Evolutionary conservation across 805 yeast species (phyloP).

Genomic region (Candida easanensis): DNA sequence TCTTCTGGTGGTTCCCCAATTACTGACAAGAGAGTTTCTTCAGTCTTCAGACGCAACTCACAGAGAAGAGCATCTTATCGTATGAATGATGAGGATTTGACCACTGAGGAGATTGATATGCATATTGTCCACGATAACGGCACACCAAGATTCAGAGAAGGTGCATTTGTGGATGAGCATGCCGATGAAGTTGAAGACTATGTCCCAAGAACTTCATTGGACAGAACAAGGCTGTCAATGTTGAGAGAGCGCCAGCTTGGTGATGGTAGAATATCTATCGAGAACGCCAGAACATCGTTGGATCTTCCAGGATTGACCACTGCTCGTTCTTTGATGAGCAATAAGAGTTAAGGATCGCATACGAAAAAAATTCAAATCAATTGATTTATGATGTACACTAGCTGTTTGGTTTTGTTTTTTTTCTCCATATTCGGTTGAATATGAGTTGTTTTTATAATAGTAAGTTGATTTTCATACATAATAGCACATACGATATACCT

Average conservation of each 20-base stretch:
- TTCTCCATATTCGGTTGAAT: too few species aligned
- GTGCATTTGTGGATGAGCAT: slow-evolving; percentile 2
- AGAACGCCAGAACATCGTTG: slow-evolving; percentile 38
- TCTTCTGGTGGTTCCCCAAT: slow-evolving; percentile 13
- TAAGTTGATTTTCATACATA: too few species aligned
- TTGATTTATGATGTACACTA: background rate
- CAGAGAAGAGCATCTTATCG: slow-evolving; percentile 29
- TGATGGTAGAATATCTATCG: slow-evolving; percentile 37
- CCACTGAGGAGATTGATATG: slow-evolving; percentile 40
- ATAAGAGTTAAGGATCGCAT: slow-evolving; percentile 4
- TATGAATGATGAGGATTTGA: slow-evolving; percentile 27
- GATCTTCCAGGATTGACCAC: slow-evolving; percentile 40
- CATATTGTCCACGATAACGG: slow-evolving; percentile 26
- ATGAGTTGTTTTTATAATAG: too few species aligned
- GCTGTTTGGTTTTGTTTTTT: background rate
- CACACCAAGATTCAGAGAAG: slow-evolving; percentile 26
- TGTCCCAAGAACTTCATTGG: slow-evolving; percentile 35
- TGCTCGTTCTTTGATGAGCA: slow-evolving; percentile 33
- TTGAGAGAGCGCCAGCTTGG: slow-evolving; percentile 33
- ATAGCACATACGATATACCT: too few species aligned
- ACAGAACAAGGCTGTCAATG: slow-evolving; percentile 37
- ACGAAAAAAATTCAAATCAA: too few species aligned
- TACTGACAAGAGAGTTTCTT: slow-evolving; percentile 33
- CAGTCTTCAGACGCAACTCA: slow-evolving; percentile 35
- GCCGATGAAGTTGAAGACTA: slow-evolving; percentile 8